Base-by-base conservation (phyloP, 805 yeast genomes). In the Candida qinlingensis region DNA sequence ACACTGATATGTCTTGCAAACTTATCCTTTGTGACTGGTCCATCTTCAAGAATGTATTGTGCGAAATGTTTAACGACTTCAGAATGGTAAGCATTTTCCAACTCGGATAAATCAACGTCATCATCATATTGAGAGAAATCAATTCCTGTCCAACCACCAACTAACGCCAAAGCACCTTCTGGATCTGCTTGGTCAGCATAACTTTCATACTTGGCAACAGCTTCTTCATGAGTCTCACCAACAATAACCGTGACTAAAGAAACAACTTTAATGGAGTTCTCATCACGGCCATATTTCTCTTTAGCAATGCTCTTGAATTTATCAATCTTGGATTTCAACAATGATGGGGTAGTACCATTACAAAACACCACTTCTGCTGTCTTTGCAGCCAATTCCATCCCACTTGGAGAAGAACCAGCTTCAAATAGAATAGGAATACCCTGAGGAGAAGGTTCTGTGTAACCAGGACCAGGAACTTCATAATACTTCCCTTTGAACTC, bases 61-160 rank as follows among this genome's bases (percentile, higher is more conserved):
- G 52, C 47, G 36, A 53, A 57, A 36, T 46, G 54, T 39, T 62
- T 62, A 5, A 61, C 65, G 36, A 67, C 57, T 3, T 67, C 66
- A 7, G 62, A 58, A 9, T 64, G 63, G 6, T 66, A 63, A 39
- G 59, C 55, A 26, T 64, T 61, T 4, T 61, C 65, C n/a, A 61
- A 54, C 29, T 61, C 57, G 9, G 54, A 54, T 28, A 73, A 54
- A 44, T 70, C 74, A 44, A 69, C 69, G 28, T 70, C 74, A 46
- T 66, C 64, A 12, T 51, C 62, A 54, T 63, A 72, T 28, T 61
- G 56, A 29, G 69, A 64, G 45, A 69, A 63, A 45, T 73, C 76
- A 38, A 69, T 59, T 6, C 74, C 75, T 10, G 72, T 69, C 75
- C 76, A 72, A 3, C 77, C 78, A 29, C 75, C 68, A 53, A 74